A percentile compares a stretch with the other conserved stretches of the same genome.
Conservation (phyloP, 2,329 filamentous ascomycete species). For the Neopestalotiopsis sp. region DNA sequence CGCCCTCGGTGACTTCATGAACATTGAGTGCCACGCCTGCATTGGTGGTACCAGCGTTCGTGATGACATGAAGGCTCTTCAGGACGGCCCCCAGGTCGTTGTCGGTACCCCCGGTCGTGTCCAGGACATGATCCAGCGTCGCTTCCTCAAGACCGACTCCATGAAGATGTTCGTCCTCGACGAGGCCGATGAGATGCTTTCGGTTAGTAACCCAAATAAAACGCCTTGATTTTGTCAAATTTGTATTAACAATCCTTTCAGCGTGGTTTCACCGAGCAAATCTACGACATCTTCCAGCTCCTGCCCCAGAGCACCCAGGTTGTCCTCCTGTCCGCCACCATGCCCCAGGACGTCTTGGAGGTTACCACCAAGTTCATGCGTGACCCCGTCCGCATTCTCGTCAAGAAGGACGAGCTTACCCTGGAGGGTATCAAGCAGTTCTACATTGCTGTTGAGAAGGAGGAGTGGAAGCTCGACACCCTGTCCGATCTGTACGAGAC, state of each 20-base stretch:
- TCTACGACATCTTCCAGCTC: constrained; percentile 99
- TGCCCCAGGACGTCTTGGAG: constrained; percentile 98
- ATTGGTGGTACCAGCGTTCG: constrained; percentile 98
- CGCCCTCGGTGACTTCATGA: constrained; percentile 99
- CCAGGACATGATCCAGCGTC: constrained; percentile 99
- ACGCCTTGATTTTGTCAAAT: not conserved
- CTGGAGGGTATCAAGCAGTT: constrained; percentile 99
- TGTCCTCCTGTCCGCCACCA: constrained; percentile 95
- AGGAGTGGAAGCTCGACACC: constrained; percentile 99
- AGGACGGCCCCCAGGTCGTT: constrained; percentile 95
- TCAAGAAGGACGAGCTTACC: constrained; percentile 99
- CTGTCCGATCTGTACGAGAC: constrained; percentile 99
- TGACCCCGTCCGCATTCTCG: constrained; percentile 96
- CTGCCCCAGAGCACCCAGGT: constrained; percentile 98
- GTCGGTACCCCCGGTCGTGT: constrained; percentile 98
- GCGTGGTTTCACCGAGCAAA: constrained; percentile 99
- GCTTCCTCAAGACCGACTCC: constrained; percentile 92
- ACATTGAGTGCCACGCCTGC: constrained; percentile 97
- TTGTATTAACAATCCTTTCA: constrained; percentile 35
- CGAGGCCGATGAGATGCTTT: constrained; percentile 99
- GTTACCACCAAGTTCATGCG: constrained; percentile 99
- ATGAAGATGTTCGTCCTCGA: constrained; percentile 99
- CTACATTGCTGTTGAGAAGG: constrained; percentile 99
- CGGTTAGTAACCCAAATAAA: constrained; percentile 57
- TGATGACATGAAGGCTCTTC: constrained; percentile 97